Conservation (phyloP, 2,329 filamentous ascomycete species). For the Emmonsia crescens region DNA sequence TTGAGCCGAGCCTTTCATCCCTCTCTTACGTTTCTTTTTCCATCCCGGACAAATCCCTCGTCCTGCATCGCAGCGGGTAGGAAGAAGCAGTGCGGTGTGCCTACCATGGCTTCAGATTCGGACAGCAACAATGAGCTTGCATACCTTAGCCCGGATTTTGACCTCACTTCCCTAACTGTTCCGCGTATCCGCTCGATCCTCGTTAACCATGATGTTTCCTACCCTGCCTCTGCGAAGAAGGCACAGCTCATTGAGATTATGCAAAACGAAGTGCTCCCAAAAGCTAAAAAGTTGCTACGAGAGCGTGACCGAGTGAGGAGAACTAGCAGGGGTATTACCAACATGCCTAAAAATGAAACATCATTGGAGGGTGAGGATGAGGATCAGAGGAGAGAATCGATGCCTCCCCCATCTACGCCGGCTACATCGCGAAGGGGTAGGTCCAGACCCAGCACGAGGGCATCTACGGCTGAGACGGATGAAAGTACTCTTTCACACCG, state of each 20-base stretch:
- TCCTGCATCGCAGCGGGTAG: background rate
- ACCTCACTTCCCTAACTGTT: constrained; percentile 71
- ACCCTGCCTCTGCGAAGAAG: constrained; percentile 87
- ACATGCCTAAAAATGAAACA: constrained; percentile 51
- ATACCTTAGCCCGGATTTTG: constrained; percentile 80
- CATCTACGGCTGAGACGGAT: constrained; percentile 28
- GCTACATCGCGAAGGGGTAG: constrained; percentile 40
- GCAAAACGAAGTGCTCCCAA: constrained; percentile 63
- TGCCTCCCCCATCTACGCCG: constrained; percentile 39
- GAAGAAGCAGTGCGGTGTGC: background rate
- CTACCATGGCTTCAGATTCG: constrained; percentile 20
- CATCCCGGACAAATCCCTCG: background rate
- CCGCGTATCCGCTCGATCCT: constrained; percentile 84
- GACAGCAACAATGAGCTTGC: constrained; percentile 49
- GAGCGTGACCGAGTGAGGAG: constrained; percentile 70
- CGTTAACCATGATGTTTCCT: constrained; percentile 74
- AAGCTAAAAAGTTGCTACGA: constrained; percentile 64
- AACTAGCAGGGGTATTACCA: constrained; percentile 72
- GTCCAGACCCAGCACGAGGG: constrained; percentile 42
- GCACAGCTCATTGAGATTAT: constrained; percentile 76
- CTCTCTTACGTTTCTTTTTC: background rate
- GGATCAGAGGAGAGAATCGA: constrained; percentile 48
- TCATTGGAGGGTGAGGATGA: constrained; percentile 47
- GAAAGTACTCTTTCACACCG: constrained; percentile 21
- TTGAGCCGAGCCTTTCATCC: background rate